phyloP scores from a whole-genome alignment of 228 moss, liverwort and hornwort genomes.

The Sphagnum fallax region DNA sequence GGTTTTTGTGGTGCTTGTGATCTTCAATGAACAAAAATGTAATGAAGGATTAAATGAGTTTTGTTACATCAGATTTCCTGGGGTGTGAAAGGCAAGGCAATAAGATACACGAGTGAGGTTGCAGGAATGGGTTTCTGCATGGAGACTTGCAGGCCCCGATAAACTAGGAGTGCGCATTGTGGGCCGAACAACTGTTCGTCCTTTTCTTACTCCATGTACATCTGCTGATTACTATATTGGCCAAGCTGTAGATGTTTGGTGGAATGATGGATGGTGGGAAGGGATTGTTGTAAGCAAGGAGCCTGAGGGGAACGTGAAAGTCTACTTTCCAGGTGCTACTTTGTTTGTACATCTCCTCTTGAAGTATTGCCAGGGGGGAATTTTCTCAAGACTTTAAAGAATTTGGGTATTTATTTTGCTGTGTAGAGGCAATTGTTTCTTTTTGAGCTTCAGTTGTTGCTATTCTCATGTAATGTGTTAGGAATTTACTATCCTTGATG shows the following conservation, averaged over 20 bases:
- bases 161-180: slow-evolving; percentile 45
- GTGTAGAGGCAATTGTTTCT: neutral
- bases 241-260: slow-evolving; percentile 75
- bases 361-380: no score
- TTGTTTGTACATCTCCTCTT: slow-evolving; percentile 11
- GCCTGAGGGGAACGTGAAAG: slow-evolving; percentile 41
- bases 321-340: slow-evolving; percentile 24
- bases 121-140: slow-evolving; percentile 80
- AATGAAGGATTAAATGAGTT: no score
- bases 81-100: no score
- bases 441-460: neutral
- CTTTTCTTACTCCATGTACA: slow-evolving; percentile 29
- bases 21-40: no score
- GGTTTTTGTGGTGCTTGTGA: no score
- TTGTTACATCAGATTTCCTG: no score
- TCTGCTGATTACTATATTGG: slow-evolving; percentile 32
- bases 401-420: neutral
- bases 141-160: slow-evolving; percentile 48
- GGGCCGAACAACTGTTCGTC: slow-evolving; percentile 70
- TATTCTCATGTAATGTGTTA: neutral
- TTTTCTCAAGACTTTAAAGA: no score
- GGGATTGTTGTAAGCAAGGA: slow-evolving; percentile 54
- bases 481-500: neutral
- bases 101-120: neutral
- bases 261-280: slow-evolving; percentile 85